A percentile compares a stretch with the other conserved stretches of the same genome.
Evolutionary conservation across 768 basidiomycete genomes (phyloP).

Genomic region (Rubroboletus satanas): DNA sequence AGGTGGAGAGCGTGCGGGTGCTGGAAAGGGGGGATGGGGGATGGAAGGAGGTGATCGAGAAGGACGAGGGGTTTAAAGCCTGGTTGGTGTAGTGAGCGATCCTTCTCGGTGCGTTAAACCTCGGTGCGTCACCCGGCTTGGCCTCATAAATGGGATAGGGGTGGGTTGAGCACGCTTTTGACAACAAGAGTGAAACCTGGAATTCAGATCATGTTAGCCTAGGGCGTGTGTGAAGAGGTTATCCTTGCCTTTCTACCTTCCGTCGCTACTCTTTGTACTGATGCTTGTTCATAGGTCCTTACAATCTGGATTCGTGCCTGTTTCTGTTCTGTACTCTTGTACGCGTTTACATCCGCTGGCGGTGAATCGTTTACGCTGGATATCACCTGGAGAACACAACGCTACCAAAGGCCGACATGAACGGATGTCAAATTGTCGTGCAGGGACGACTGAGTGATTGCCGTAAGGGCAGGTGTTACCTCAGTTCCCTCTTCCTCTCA

Average conservation of each 20-base stretch:
- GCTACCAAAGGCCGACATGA: no score
- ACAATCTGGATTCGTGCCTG: background rate
- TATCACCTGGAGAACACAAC: background rate
- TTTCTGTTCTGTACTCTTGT: background rate
- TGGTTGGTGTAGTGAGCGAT: conserved; percentile 36
- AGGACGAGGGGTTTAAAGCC: conserved; percentile 6
- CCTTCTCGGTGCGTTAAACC: background rate
- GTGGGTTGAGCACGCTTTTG: background rate
- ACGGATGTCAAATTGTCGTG: background rate
- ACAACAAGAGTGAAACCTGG: background rate
- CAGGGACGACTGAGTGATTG: background rate
- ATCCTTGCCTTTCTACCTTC: no score
- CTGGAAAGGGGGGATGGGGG: conserved; percentile 23
- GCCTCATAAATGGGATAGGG: background rate
- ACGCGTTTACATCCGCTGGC: background rate
- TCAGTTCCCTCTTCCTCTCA: background rate
- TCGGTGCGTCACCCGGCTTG: no score
- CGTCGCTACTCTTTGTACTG: background rate
- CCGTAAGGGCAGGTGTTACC: no score
- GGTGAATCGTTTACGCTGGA: background rate
- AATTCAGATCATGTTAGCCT: background rate
- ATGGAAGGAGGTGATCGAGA: conserved; percentile 34
- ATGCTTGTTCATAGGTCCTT: background rate
- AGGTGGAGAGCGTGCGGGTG: conserved; percentile 41
- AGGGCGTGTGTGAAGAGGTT: background rate